Base-by-base conservation (phyloP, 2,329 filamentous ascomycete genomes). In the Fusarium paranaense region DNA sequence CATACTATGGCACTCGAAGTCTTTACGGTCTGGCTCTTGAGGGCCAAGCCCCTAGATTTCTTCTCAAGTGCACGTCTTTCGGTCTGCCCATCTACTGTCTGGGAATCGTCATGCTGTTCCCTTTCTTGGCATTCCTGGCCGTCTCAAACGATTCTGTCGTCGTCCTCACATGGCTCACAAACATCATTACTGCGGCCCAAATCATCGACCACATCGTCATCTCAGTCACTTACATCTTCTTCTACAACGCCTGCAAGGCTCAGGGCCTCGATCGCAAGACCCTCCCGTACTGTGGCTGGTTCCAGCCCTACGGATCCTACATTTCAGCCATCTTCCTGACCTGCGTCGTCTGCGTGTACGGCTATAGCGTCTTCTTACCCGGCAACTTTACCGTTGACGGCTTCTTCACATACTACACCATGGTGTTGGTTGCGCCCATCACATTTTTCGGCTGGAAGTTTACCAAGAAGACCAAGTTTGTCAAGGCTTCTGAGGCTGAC, bases 351-450 rank as follows among this genome's bases (percentile, higher is more conserved):
- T 56, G n/a, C 16, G 37, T 13, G 13, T 67, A 67, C 27, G 63
- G 63, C 11, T 63, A 67, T 13, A 67, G 10, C 50, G 16, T 33
- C 13, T 67, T 67, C 13, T 35, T 63, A 6, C 64, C 40, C 6
- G 47, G 45, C 3, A 47, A 25, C 40, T 69, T 67, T 1, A 58
- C 64, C 16, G 40, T 50, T 5, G 35, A 56, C n/a, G 64, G 50
- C 27, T 67, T 67, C 50, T 67, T 67, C 27, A 59, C 64, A 14
- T 62, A 59, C 35, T 63, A 66, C 20, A 54, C 67, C 30, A 67
- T 67, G 58, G 47, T 62, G 14, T 20, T 54, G 4, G 13, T 69
- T 40, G 58, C 47, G 10, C 52, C 64, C 13, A 30, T 63, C 13
- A 50, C 32, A 8, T 69, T 63, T 20, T 40, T 67, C 7, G 18